phyloP scores from a whole-genome alignment of 1,284 basidiomycete species.

The Coniferiporia sulphurascens region DNA sequence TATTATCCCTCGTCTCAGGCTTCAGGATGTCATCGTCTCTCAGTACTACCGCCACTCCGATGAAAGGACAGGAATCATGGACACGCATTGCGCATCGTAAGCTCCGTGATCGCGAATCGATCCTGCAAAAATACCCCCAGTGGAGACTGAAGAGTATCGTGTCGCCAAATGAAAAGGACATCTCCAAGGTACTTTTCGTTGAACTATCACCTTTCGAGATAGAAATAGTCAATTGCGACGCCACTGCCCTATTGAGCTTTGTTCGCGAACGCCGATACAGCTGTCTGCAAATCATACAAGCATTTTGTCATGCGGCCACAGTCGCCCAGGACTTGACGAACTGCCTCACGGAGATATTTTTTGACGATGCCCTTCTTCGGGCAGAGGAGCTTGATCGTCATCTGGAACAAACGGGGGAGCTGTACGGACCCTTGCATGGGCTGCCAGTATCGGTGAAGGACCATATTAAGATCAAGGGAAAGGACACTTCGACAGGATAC shows the following conservation, averaged over 20 bases:
- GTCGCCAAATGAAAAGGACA: slow-evolving; percentile 25
- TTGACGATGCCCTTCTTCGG: slow-evolving; percentile 45
- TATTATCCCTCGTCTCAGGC: neutral
- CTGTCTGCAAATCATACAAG: slow-evolving; percentile 31
- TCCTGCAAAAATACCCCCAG: slow-evolving; percentile 27
- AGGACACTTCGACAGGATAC: slow-evolving; percentile 47
- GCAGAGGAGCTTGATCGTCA: slow-evolving; percentile 49
- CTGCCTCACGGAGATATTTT: slow-evolving; percentile 54
- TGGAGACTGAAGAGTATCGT: slow-evolving; percentile 29
- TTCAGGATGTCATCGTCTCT: neutral
- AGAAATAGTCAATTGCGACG: slow-evolving; percentile 33
- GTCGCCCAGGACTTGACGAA: slow-evolving; percentile 39
- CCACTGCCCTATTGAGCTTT: slow-evolving; percentile 29
- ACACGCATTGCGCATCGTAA: slow-evolving; percentile 25
- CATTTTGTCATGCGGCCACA: slow-evolving; percentile 33
- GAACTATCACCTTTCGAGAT: slow-evolving; percentile 29
- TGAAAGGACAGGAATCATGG: slow-evolving; percentile 17
- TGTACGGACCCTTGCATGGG: slow-evolving; percentile 59
- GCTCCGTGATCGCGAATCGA: slow-evolving; percentile 28
- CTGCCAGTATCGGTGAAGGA: slow-evolving; percentile 55
- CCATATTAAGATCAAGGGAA: slow-evolving; percentile 44
- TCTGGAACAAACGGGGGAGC: slow-evolving; percentile 39
- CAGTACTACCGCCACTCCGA: neutral
- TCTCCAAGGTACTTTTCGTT: slow-evolving; percentile 27
- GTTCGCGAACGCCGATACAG: slow-evolving; percentile 29